Conservation (phyloP, 306 rosid genomes). For the Nissolia schottii region DNA sequence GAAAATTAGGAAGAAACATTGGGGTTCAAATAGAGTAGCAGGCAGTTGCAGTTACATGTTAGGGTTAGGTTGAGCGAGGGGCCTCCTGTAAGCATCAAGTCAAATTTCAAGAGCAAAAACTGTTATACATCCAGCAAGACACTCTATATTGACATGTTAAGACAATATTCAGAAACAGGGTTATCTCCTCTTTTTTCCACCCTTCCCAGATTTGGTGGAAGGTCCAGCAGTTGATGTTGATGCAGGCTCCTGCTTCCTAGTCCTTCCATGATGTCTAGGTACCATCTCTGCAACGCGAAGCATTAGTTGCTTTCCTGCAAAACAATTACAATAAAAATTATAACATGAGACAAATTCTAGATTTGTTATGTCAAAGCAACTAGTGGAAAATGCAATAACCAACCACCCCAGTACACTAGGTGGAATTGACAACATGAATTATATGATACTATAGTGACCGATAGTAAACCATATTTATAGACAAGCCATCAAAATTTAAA, state of each 20-base stretch:
- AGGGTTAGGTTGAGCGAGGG: no score
- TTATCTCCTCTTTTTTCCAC: conserved; percentile 77
- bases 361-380: background rate
- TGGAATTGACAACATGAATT: no score
- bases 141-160: conserved; percentile 1
- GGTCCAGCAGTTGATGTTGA: conserved; percentile 62
- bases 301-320: conserved; percentile 80
- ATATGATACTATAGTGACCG: no score
- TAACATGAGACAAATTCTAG: background rate
- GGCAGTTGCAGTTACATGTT: no score
- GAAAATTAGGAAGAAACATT: no score
- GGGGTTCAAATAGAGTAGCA: no score
- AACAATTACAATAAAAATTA: background rate
- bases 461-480: no score
- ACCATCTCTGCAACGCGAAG: conserved; percentile 69
- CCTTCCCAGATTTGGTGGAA: conserved; percentile 71
- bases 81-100: no score
- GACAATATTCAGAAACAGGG: background rate
- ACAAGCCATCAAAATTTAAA: no score
- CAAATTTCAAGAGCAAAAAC: no score
- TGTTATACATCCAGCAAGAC: background rate
- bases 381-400: background rate
- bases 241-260: conserved; percentile 66
- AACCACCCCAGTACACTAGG: no score
- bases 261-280: conserved; percentile 83